Evolutionary conservation across 2,329 filamentous ascomycete genomes (phyloP).

Genomic region (Ophiocordyceps camponoti-floridani): DNA sequence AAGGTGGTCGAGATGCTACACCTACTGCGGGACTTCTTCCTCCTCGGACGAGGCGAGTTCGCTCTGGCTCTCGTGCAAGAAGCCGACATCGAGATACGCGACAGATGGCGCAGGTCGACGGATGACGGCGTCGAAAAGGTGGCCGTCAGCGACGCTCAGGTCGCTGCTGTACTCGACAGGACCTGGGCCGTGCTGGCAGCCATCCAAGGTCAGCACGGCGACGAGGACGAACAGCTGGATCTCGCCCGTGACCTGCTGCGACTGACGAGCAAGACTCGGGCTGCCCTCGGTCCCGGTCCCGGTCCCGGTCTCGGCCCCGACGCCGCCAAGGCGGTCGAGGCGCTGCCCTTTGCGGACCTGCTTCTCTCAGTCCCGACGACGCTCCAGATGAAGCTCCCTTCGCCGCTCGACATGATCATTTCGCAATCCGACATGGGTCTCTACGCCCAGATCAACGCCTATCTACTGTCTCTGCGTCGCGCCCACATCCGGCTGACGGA

Average conservation of each 20-base stretch:
- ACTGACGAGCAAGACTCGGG: conserved; percentile 39
- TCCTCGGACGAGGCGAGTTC: conserved; percentile 81
- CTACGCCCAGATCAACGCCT: conserved; percentile 76
- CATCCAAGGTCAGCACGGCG: conserved; percentile 48
- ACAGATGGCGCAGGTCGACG: conserved; percentile 48
- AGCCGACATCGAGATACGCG: conserved; percentile 63
- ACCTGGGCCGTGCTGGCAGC: conserved; percentile 69
- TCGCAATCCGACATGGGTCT: conserved; percentile 55
- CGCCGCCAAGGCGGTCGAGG: conserved; percentile 17
- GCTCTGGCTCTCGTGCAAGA: conserved; percentile 72
- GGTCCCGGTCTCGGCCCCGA: conserved; percentile 16
- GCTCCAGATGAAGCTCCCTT: conserved; percentile 54
- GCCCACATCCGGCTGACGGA: conserved; percentile 72
- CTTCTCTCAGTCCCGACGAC: conserved; percentile 57
- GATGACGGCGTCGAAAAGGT: conserved; percentile 24
- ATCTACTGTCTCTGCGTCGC: conserved; percentile 68
- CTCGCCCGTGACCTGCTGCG: conserved; percentile 62
- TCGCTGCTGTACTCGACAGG: conserved; percentile 55
- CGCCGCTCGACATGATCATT: conserved; percentile 77
- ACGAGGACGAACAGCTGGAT: conserved; percentile 72
- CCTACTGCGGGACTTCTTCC: conserved; percentile 69
- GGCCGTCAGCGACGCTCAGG: conserved; percentile 72
- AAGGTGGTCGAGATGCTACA: conserved; percentile 62
- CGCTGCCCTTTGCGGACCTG: conserved; percentile 57
- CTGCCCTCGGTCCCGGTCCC: conserved; percentile 17